Base-by-base conservation (phyloP, 345 rosid genomes). In the Nasturtium officinale region DNA sequence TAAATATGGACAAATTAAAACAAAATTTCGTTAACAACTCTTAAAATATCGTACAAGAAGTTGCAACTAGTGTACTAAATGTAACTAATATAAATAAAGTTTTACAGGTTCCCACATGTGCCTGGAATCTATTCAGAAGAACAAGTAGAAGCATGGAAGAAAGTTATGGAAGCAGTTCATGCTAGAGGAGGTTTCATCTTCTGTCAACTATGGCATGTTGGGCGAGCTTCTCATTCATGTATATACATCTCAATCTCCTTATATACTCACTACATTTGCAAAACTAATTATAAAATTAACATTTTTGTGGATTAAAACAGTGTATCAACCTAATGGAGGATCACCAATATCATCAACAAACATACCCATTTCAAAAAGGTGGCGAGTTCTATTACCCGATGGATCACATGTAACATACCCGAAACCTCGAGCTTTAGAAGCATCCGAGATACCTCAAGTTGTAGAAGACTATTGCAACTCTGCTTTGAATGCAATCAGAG, bases 201-300 rank as follows among this genome's bases (percentile, higher is more conserved):
- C 72, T 91, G 93, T 79, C 99, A 95, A 50, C 67, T 95, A 17
- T 91, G 96, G 96, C 99, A 95, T 5, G 99, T 88, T 15, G 99
- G 96, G 47, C 96, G 93, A 11, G 96, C 96, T 32, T 91, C 97
- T 53, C 96, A 89, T 79, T 65, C 68, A 23, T 83, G 97, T 89
- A 63, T 10, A 15, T 1, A 61, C 7, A 10, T 33, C 28, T 20
- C 25, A 10, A 10, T 15, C 18, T 55, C 20, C 17, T 28, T 40
- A 6, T 18, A 6, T 43, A 3, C 30, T 18, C 13, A 3, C 29
- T 47, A 4, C 8, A 51, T n/a, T 42, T 16, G 16, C 18, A 32
- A 21, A 28, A 21, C 10, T 0, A 5, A 2, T 29, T 16, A 0
- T 4, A 2, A 52, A 28, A 38, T 12, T 0, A 16, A 72, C 26